phyloP scores from a whole-genome alignment of 2,329 filamentous ascomycete species.

The Fusarium xylarioides region DNA sequence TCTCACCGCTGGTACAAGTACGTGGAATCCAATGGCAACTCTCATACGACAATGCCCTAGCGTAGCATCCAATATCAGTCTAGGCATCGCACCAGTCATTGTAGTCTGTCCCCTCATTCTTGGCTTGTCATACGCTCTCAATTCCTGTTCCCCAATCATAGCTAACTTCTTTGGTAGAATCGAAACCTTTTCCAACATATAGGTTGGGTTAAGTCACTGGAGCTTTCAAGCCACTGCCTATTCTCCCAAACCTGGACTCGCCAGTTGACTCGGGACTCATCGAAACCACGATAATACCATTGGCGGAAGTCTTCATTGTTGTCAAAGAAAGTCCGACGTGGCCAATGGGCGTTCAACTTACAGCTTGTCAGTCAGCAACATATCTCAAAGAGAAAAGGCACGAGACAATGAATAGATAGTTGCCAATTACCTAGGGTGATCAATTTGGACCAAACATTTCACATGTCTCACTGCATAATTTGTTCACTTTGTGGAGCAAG shows the following conservation, averaged over 20 bases:
- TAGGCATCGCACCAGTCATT: not conserved
- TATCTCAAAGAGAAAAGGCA: not conserved
- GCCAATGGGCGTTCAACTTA: not conserved
- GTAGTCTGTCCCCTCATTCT: not conserved
- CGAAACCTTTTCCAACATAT: too few species aligned
- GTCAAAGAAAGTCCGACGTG: not conserved
- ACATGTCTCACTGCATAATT: not conserved
- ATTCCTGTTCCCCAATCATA: not conserved
- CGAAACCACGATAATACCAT: too few species aligned
- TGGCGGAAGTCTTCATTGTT: too few species aligned
- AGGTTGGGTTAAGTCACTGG: too few species aligned
- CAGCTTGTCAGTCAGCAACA: not conserved
- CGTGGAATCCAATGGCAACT: not conserved
- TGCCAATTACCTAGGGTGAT: fast-evolving
- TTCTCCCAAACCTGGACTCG: too few species aligned
- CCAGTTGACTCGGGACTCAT: too few species aligned
- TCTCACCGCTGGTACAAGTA: not conserved
- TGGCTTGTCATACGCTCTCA: not conserved
- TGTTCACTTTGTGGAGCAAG: too few species aligned
- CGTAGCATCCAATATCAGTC: not conserved
- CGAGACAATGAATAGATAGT: not conserved
- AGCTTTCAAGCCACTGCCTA: too few species aligned
- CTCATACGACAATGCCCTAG: not conserved
- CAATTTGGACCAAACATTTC: too few species aligned
- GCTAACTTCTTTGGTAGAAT: too few species aligned